phyloP scores from a whole-genome alignment of 352 stramenopile genomes.

The Globisporangium polare region DNA sequence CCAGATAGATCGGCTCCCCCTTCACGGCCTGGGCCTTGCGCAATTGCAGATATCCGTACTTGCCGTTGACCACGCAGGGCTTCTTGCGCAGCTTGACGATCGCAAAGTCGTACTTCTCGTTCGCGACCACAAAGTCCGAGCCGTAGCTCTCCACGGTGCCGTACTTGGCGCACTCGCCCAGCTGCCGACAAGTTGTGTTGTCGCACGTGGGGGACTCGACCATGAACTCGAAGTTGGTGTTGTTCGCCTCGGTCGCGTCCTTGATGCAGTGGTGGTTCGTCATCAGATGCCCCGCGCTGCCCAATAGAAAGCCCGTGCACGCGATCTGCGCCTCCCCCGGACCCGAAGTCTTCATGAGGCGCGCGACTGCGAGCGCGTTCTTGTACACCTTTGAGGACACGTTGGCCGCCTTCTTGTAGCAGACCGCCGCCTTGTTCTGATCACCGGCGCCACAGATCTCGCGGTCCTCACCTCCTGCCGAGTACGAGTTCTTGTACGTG shows the following conservation, averaged over 20 bases:
- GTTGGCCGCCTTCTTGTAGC: conserved; percentile 23
- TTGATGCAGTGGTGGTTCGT: conserved; percentile 54
- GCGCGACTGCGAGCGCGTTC: conserved; percentile 28
- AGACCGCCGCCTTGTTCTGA: conserved; percentile 33
- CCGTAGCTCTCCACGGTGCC: conserved; percentile 22
- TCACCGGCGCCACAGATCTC: conserved; percentile 29
- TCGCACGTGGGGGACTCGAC: conserved; percentile 34
- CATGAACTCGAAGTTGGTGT: conserved; percentile 32
- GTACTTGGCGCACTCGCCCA: conserved; percentile 27
- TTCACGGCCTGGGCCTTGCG: conserved; percentile 20
- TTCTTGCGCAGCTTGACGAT: conserved; percentile 34
- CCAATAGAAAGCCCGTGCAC: conserved; percentile 45
- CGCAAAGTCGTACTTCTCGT: conserved; percentile 34
- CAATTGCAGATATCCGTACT: conserved; percentile 37
- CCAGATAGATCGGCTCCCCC: conserved; percentile 47
- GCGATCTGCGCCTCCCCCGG: conserved; percentile 10
- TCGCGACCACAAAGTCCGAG: conserved; percentile 21
- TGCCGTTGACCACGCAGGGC: conserved; percentile 23
- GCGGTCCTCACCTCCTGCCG: conserved; percentile 14
- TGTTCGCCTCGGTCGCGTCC: conserved; percentile 19
- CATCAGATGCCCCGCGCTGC: conserved; percentile 40
- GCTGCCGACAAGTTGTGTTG: conserved; percentile 20
- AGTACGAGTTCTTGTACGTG: conserved; percentile 13
- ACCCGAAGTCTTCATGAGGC: conserved; percentile 30
- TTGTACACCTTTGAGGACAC: conserved; percentile 19